Conservation (phyloP, 208 protist species). For the Strigomonas galati region DNA sequence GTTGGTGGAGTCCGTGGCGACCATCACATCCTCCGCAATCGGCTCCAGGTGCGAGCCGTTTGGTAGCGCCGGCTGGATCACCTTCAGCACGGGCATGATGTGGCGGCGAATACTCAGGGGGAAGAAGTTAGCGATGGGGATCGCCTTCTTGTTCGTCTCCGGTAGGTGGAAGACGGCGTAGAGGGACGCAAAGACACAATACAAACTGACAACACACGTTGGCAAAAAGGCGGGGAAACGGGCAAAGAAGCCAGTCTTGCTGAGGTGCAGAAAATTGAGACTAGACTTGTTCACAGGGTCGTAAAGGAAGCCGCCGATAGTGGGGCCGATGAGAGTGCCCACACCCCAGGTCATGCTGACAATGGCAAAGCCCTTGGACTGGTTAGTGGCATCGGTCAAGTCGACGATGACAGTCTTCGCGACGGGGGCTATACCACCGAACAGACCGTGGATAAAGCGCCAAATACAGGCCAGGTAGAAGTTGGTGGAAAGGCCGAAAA, state of each 20-base stretch:
- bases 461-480: conserved; percentile 34
- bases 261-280: conserved; percentile 18
- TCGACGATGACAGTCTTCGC: conserved; percentile 72
- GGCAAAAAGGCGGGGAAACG: conserved; percentile 49
- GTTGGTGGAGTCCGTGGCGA: background rate
- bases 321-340: conserved; percentile 55
- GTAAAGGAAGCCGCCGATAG: conserved; percentile 71
- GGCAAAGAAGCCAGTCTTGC: conserved; percentile 31
- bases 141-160: conserved; percentile 37
- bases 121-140: conserved; percentile 11
- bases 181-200: conserved; percentile 30
- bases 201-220: conserved; percentile 34
- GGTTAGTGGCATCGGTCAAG: conserved; percentile 64
- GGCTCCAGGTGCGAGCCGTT: too few relatives aligned
- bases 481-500: conserved; percentile 41
- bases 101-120: background rate
- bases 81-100: background rate
- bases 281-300: conserved; percentile 35
- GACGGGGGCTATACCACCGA: conserved; percentile 65
- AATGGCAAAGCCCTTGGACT: conserved; percentile 92
- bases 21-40: background rate
- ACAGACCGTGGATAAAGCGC: conserved; percentile 67
- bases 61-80: background rate
- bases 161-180: conserved; percentile 37
- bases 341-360: conserved; percentile 88